Conservation (phyloP, 1,284 basidiomycete species). For the Fomes fomentarius region DNA sequence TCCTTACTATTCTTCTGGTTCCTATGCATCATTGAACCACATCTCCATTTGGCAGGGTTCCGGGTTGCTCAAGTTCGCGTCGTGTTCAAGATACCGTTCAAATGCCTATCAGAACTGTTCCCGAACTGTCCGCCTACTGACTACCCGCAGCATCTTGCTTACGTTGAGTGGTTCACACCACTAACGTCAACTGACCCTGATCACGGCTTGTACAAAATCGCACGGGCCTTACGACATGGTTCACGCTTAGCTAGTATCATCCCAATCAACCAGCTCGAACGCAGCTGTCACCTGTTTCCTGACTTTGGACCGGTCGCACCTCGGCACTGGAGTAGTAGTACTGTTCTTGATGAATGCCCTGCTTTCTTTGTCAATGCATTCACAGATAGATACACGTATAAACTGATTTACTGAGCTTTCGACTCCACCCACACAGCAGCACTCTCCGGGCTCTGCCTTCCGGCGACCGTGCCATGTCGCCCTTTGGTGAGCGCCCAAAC, state of each 20-base stretch:
- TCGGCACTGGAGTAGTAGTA: slow-evolving; percentile 34
- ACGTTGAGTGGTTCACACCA: slow-evolving; percentile 36
- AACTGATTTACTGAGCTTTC: not conserved
- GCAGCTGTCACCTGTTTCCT: slow-evolving; percentile 35
- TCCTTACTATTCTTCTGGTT: no score
- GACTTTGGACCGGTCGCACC: slow-evolving; percentile 25
- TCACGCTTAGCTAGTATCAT: slow-evolving; percentile 28
- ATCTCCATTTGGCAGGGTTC: slow-evolving; percentile 9
- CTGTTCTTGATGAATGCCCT: slow-evolving; percentile 35
- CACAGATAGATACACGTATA: slow-evolving; percentile 32
- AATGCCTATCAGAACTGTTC: slow-evolving; percentile 10
- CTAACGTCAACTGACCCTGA: not conserved
- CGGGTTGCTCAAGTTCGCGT: slow-evolving; percentile 21
- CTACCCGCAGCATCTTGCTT: slow-evolving; percentile 29
- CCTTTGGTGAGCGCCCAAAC: no score
- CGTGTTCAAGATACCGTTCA: slow-evolving; percentile 15
- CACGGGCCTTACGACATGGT: slow-evolving; percentile 12
- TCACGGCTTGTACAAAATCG: slow-evolving; percentile 19
- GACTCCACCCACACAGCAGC: no score
- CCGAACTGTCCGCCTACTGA: not conserved
- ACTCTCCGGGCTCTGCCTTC: no score
- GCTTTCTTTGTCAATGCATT: slow-evolving; percentile 35
- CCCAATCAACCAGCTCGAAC: slow-evolving; percentile 26
- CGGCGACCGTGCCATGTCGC: no score
- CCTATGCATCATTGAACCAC: no score